phyloP scores from a whole-genome alignment of 805 yeast genomes.

The Wickerhamiella kazuoi region DNA sequence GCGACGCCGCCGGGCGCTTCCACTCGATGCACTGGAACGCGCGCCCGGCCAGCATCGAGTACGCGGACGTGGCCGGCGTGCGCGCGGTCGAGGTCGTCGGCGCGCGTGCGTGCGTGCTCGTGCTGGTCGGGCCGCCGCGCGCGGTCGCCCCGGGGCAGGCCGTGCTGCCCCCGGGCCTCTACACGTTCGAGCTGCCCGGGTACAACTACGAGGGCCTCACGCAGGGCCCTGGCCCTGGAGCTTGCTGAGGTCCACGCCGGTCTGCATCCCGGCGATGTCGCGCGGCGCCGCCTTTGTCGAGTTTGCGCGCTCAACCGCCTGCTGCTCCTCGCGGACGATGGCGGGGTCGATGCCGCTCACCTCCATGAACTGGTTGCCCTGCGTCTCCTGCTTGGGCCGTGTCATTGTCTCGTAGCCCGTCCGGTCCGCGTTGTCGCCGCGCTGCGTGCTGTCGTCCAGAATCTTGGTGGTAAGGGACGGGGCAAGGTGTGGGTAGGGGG shows the following conservation, averaged over 20 bases:
- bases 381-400: constrained; percentile 1
- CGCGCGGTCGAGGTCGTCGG: too few relatives aligned
- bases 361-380: constrained; percentile 10
- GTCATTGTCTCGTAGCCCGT: constrained; percentile 4
- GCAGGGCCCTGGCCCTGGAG: not conserved
- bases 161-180: too few relatives aligned
- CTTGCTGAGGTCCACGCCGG: not conserved
- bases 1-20: too few relatives aligned
- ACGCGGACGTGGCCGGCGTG: too few relatives aligned
- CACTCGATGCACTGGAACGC: too few relatives aligned
- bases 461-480: constrained; percentile 4
- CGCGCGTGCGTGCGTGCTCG: too few relatives aligned
- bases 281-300: constrained; percentile 3
- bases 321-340: constrained; percentile 18
- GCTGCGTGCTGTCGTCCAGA: not conserved
- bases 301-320: constrained; percentile 7
- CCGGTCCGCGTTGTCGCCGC: not conserved
- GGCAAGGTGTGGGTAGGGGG: constrained; percentile 5
- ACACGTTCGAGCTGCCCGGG: too few relatives aligned
- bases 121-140: not conserved
- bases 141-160: too few relatives aligned
- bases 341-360: constrained; percentile 20
- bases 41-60: too few relatives aligned
- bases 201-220: too few relatives aligned
- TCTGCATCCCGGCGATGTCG: constrained; percentile 8